Evolutionary conservation across 306 rosid genomes (phyloP).

Genomic region (Gastrolobium villosum): DNA sequence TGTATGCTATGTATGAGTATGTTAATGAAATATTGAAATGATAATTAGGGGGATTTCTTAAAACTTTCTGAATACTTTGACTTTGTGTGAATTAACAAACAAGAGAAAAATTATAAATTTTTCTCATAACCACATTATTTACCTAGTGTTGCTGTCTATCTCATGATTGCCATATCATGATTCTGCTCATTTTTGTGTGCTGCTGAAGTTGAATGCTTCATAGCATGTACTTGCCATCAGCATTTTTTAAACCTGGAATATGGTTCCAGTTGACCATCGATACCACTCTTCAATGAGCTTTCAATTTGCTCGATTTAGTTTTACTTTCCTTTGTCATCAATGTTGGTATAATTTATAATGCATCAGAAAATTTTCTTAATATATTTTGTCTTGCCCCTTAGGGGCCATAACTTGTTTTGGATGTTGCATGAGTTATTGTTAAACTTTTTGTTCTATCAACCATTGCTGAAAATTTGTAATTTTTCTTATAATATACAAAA

Average conservation of each 20-base stretch:
- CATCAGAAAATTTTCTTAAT: background rate
- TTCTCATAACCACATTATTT: background rate
- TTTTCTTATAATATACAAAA: constrained; percentile 6
- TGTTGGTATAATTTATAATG: background rate
- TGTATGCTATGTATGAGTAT: background rate
- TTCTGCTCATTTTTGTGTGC: background rate
- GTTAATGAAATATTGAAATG: background rate
- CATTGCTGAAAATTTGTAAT: background rate
- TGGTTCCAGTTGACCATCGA: background rate
- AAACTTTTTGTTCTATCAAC: background rate
- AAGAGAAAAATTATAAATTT: background rate
- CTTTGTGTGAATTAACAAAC: background rate
- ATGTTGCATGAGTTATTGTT: constrained; percentile 21
- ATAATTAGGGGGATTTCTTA: background rate
- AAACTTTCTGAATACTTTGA: background rate
- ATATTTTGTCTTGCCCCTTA: background rate
- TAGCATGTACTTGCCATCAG: background rate
- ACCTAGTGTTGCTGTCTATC: background rate
- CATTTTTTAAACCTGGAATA: background rate
- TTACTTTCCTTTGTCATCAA: constrained; percentile 10
- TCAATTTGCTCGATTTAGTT: background rate
- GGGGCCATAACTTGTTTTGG: constrained; percentile 8
- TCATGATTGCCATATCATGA: background rate
- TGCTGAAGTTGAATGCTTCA: background rate
- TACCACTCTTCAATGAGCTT: background rate